Evolutionary conservation across 1,284 basidiomycete genomes (phyloP).

Genomic region (Fomes fomentarius): DNA sequence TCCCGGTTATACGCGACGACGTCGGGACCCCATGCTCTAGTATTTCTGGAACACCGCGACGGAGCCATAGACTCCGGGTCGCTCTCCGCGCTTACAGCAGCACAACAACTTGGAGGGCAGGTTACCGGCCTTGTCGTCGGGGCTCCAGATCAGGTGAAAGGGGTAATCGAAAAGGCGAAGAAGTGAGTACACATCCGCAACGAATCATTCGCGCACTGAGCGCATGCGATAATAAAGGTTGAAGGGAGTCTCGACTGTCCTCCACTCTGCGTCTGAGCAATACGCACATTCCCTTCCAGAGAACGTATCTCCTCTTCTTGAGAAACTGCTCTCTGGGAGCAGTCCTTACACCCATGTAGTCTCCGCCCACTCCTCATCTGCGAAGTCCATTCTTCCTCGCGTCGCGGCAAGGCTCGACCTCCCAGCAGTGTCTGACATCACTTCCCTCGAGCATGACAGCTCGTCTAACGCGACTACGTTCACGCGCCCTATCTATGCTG

Average conservation of each 20-base stretch:
- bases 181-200: constrained; percentile 55
- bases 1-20: constrained; percentile 59
- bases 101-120: constrained; percentile 81
- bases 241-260: constrained; percentile 46
- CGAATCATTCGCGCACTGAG: background rate
- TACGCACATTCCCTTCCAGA: constrained; percentile 54
- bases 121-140: constrained; percentile 91
- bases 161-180: constrained; percentile 76
- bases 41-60: constrained; percentile 87
- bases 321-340: constrained; percentile 41
- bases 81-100: constrained; percentile 91
- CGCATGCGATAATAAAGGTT: constrained; percentile 36
- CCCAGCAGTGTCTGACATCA: constrained; percentile 91
- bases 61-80: constrained; percentile 85
- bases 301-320: constrained; percentile 45
- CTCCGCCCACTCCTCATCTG: constrained; percentile 76
- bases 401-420: constrained; percentile 88
- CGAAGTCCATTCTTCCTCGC: constrained; percentile 82
- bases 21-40: constrained; percentile 70
- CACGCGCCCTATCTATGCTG: constrained; percentile 96
- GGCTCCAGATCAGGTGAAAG: constrained; percentile 68
- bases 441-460: constrained; percentile 77
- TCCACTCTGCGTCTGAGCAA: constrained; percentile 45
- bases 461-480: constrained; percentile 78
- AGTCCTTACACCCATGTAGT: constrained; percentile 87